Base-by-base conservation (phyloP, 1,139 yeast species). In the Insectozyma bohioensis region DNA sequence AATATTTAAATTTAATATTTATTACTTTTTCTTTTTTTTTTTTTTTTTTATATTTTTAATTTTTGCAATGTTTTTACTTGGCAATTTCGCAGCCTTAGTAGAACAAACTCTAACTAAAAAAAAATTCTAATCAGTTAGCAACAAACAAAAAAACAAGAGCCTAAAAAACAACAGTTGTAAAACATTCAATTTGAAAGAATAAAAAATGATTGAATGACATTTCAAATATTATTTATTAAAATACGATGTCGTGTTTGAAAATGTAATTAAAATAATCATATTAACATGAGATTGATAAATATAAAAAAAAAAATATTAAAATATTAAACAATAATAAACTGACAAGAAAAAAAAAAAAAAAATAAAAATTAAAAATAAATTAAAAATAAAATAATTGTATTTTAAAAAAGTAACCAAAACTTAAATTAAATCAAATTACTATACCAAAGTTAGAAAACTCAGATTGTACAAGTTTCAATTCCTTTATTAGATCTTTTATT, bases 71-170 rank as follows among this genome's bases (percentile, higher is more conserved):
- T n/a, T n/a, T n/a, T n/a, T n/a, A n/a, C n/a, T n/a, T n/a, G 9
- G 11, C 7, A 12, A 17, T 28, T 28, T 28, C 26, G 31, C 31
- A 28, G 31, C 26, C 31, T 28, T 6, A 12, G 22, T 7, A 15
- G 14, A n/a, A 9, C 5, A 14, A 19, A 19, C n/a, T n/a, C n/a
- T n/a, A n/a, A n/a, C n/a, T n/a, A n/a, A n/a, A n/a, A n/a, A n/a
- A n/a, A n/a, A n/a, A n/a, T n/a, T n/a, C n/a, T n/a, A n/a, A n/a
- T n/a, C n/a, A n/a, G n/a, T n/a, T n/a, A n/a, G n/a, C n/a, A n/a
- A n/a, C n/a, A n/a, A n/a, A n/a, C n/a, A 17, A 11, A 22, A 23
- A 13, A 20, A 10, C 14, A 17, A 9, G 10, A 10, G 10, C 21
- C 10, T 20, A 15, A 24, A n/a, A 10, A 14, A 4, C 21, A 12